These are phyloP conservation scores for Agastache rugosa DNA, from an alignment of 257 asterid species.

Conservation along the genomic window DNA sequence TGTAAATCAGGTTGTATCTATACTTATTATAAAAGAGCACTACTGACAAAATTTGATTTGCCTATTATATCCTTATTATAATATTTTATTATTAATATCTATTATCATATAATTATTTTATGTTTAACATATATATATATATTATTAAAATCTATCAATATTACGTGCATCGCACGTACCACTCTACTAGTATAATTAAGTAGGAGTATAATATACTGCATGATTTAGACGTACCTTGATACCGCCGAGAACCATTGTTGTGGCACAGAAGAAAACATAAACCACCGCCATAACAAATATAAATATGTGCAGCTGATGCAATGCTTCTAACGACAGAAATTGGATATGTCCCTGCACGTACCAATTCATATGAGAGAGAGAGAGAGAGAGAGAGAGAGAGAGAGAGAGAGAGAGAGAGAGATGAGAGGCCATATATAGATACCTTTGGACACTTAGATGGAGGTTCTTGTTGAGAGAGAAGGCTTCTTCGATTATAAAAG, in stretches of 20 bases:
- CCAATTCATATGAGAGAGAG: not conserved
- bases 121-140: too few species aligned
- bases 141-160: too few species aligned
- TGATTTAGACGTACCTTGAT: conserved; percentile 52
- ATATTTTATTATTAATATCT: too few species aligned
- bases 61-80: too few species aligned
- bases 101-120: too few species aligned
- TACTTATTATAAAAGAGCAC: too few species aligned
- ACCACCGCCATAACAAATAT: conserved; percentile 83
- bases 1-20: too few species aligned
- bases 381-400: not conserved
- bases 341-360: conserved; percentile 64
- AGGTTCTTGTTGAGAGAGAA: conserved; percentile 45
- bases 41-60: too few species aligned
- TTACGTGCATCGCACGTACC: too few species aligned
- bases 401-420: not conserved
- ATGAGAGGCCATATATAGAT: not conserved
- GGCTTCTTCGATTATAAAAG: conserved; percentile 43
- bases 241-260: conserved; percentile 78
- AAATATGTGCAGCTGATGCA: conserved; percentile 91
- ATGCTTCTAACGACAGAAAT: conserved; percentile 73
- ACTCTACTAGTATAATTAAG: too few species aligned
- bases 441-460: conserved; percentile 54
- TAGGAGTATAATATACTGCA: too few species aligned
- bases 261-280: conserved; percentile 74